phyloP scores from a whole-genome alignment of 1,139 yeast species.

The Kodamaea plutei region DNA sequence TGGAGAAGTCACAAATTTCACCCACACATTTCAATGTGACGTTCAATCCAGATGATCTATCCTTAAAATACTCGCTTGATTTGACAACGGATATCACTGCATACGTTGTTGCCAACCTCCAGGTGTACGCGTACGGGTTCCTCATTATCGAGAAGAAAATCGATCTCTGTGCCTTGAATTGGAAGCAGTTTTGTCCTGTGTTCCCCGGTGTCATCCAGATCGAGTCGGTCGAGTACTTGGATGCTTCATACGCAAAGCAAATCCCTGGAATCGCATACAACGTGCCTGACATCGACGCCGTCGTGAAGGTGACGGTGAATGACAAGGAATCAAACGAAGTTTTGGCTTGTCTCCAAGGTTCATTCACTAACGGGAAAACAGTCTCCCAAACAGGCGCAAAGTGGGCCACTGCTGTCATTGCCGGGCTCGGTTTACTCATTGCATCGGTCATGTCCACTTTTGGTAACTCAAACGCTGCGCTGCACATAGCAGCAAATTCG shows the following conservation, averaged over 20 bases:
- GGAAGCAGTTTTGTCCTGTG: conserved; percentile 80
- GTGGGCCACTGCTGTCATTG: conserved; percentile 81
- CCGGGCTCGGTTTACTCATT: conserved; percentile 69
- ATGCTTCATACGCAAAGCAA: conserved; percentile 37
- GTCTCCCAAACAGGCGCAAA: conserved; percentile 73
- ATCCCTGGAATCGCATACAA: conserved; percentile 71
- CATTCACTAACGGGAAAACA: conserved; percentile 68
- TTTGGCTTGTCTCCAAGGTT: conserved; percentile 67
- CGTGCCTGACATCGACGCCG: conserved; percentile 79
- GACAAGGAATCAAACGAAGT: conserved; percentile 34
- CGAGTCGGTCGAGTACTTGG: conserved; percentile 59
- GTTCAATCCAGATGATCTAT: conserved; percentile 61
- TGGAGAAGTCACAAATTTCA: conserved; percentile 60
- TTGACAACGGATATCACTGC: conserved; percentile 58
- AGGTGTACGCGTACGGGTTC: conserved; percentile 76
- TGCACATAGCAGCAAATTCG: conserved; percentile 73
- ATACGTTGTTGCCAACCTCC: conserved; percentile 54
- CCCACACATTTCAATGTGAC: conserved; percentile 65
- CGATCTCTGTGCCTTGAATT: conserved; percentile 56
- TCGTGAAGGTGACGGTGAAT: conserved; percentile 49
- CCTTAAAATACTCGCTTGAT: conserved; percentile 58
- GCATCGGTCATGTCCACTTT: conserved; percentile 68
- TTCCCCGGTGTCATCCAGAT: conserved; percentile 68
- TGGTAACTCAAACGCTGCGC: conserved; percentile 77
- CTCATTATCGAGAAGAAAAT: conserved; percentile 49